Evolutionary conservation across 2,329 filamentous ascomycete genomes (phyloP), one percentile per base, ranked within the genome.

Genomic region (Fusarium aywerte): DNA sequence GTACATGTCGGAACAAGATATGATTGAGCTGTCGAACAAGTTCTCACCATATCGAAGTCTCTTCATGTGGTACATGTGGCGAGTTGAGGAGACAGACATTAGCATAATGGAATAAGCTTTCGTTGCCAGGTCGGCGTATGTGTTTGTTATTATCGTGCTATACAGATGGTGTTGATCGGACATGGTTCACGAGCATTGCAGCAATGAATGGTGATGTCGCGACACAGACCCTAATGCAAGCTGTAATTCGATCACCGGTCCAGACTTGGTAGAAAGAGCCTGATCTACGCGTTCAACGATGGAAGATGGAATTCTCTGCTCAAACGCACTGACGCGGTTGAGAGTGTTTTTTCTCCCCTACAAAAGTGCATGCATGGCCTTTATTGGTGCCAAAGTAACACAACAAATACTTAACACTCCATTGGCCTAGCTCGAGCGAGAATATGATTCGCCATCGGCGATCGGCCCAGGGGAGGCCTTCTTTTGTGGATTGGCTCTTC

Each of bases 1-100:
- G 82, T 99, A 98, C 78, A 97, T 98, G 93, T 87, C 85, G 33
- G 96, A 98, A 80, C 87, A 89, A 76, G 96, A 98, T 62, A 98
- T 99, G 96, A 77, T 90, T 62, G 91, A 93, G 68, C 84, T 92
- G 67, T 89, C 92, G 13, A 91, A 90, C 58, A 88, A 84, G 75
- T 99, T 97, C 77, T 85, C 86, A 58, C 96, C 95, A 5, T 98
- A 97, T 79, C 90, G 94, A 75, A 96, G 90, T 72, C 77, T 97
- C 40, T 97, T 97, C 74, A 97, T 97, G 94, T 97, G 94, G 94
- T 97, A 97, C 76, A 97, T 97, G 92, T 97, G 95, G 94, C 84
- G 90, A 60, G 89, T 95, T 12, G 91, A 90, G 75, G 88, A 93
- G 75, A 92, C 93, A 5, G 91, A 96, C 77, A 80, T 94, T 25